phyloP scores from a whole-genome alignment of 306 rosid species.

The Quercus aquifolioides region DNA sequence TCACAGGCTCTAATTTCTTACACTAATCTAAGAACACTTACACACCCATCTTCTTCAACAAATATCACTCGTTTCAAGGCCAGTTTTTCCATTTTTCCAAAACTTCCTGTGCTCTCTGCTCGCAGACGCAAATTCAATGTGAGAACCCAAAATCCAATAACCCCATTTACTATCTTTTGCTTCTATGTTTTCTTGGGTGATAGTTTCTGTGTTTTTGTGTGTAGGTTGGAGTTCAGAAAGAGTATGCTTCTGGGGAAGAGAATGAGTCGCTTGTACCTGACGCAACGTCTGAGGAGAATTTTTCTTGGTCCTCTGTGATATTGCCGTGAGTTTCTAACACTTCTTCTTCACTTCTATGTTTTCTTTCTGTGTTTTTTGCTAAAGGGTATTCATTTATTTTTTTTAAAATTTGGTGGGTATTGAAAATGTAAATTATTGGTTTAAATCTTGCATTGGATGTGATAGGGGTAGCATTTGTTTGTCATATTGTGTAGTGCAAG shows the following conservation, averaged over 20 bases:
- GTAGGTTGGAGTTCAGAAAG: constrained; percentile 65
- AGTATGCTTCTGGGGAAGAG: constrained; percentile 49
- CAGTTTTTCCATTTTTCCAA: constrained; percentile 22
- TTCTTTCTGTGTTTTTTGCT: background rate
- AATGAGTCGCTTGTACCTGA: constrained; percentile 51
- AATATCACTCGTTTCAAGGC: constrained; percentile 16
- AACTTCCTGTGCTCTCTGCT: constrained; percentile 16
- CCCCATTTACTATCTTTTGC: constrained; percentile 27
- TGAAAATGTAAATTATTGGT: background rate
- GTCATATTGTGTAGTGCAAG: background rate
- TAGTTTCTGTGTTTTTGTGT: constrained; percentile 13
- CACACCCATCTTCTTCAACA: constrained; percentile 20
- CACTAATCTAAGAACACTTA: constrained; percentile 11
- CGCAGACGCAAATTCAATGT: constrained; percentile 46
- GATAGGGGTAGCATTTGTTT: background rate
- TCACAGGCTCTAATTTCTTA: constrained; percentile 27
- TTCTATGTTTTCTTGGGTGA: constrained; percentile 14
- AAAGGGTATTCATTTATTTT: background rate
- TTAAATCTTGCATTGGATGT: background rate
- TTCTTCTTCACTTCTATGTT: background rate
- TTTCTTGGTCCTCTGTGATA: constrained; percentile 72
- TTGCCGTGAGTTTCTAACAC: constrained; percentile 66
- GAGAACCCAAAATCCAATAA: constrained; percentile 20
- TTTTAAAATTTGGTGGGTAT: background rate
- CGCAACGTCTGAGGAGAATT: constrained; percentile 47